phyloP scores from a whole-genome alignment of 805 yeast genomes.

The Candida vaughaniae region DNA sequence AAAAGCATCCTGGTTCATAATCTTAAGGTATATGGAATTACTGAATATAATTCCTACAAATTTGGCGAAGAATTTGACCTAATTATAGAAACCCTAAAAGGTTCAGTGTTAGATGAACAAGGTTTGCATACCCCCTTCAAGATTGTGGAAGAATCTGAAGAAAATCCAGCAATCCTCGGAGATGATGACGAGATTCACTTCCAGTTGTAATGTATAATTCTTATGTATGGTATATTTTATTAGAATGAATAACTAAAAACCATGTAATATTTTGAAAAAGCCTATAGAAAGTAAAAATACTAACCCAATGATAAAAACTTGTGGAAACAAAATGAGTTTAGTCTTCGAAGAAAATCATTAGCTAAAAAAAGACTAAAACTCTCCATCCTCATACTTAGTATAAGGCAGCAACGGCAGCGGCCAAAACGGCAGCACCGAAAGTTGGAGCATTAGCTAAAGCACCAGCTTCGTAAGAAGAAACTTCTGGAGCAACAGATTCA shows the following conservation, averaged over 20 bases:
- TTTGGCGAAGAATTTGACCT: slow-evolving; percentile 21
- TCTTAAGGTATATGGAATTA: slow-evolving; percentile 30
- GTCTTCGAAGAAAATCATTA: background rate
- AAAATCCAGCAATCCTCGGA: background rate
- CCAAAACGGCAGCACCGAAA: slow-evolving; percentile 24
- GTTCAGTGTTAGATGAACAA: slow-evolving; percentile 1
- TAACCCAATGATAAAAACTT: background rate
- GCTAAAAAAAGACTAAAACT: background rate
- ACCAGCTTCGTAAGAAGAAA: slow-evolving; percentile 18
- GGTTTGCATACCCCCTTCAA: too few relatives aligned
- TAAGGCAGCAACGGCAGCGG: slow-evolving; percentile 24
- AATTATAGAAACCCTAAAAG: slow-evolving; percentile 11
- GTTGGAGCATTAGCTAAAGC: slow-evolving; percentile 18
- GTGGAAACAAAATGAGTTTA: background rate
- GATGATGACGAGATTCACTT: background rate
- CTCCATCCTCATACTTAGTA: slow-evolving; percentile 8
- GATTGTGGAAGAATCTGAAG: background rate
- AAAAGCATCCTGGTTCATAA: slow-evolving; percentile 16
- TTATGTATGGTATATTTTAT: background rate
- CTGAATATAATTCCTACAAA: slow-evolving; percentile 24
- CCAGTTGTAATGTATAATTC: background rate
- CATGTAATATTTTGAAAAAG: background rate
- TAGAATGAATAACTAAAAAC: slow-evolving; percentile 1
- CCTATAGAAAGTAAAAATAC: background rate
- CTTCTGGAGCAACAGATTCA: slow-evolving; percentile 17